Percentiles rank a stretch among this genome's conserved stretches.
These are phyloP conservation scores for Barbarea vulgaris DNA, from an alignment of 345 rosid species.

Conservation along the genomic window DNA sequence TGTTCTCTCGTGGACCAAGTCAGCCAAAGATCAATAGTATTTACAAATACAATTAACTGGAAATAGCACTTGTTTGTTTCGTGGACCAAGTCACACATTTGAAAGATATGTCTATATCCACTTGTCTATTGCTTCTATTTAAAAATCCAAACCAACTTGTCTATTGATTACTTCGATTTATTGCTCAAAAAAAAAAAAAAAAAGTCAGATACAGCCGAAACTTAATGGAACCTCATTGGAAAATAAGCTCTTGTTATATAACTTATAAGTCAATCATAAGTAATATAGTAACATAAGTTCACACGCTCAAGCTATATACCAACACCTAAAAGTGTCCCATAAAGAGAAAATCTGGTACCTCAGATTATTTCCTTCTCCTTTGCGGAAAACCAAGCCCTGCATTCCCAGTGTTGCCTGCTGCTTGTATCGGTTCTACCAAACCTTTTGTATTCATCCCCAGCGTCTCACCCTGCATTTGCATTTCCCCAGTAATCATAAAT, in stretches of 20 bases:
- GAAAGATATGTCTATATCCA: background rate
- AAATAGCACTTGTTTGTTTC: background rate
- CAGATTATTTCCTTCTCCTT: conserved; percentile 40
- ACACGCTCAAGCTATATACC: background rate
- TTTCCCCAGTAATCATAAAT: background rate
- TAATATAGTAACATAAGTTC: background rate
- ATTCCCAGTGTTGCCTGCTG: conserved; percentile 70
- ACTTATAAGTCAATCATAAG: background rate
- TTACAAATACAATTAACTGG: background rate
- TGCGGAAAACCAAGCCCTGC: conserved; percentile 79
- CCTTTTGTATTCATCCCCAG: conserved; percentile 69
- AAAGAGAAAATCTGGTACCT: background rate
- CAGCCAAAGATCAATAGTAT: background rate
- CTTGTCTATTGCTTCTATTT: background rate
- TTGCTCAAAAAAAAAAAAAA: background rate
- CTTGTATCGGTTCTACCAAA: conserved; percentile 64
- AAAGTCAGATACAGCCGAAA: background rate
- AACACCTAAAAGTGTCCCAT: background rate
- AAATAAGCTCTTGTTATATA: background rate
- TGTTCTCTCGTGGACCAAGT: background rate
- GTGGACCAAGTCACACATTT: background rate
- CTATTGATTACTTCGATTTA: background rate
- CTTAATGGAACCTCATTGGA: background rate
- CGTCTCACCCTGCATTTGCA: conserved; percentile 64
- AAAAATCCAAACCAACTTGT: background rate